Evolutionary conservation across 2,329 filamentous ascomycete species (phyloP).

Genomic region (Leptographium flavum): DNA sequence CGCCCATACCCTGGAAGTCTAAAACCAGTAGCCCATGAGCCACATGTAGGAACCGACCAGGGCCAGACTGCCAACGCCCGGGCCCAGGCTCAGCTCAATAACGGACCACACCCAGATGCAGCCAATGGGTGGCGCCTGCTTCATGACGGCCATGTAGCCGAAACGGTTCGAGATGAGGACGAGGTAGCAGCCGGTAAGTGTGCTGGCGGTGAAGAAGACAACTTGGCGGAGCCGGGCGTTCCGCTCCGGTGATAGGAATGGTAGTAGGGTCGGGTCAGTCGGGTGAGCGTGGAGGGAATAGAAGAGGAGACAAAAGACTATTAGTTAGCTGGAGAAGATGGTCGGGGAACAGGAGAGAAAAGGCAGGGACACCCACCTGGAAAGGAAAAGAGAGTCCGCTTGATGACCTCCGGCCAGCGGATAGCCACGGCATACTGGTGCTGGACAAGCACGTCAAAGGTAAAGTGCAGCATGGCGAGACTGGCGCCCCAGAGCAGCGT

Average conservation of each 20-base stretch:
- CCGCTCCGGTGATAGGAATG: constrained; percentile 29
- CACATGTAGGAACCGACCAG: constrained; percentile 30
- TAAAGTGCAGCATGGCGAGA: constrained; percentile 60
- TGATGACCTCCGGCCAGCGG: constrained; percentile 39
- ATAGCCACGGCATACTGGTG: constrained; percentile 61
- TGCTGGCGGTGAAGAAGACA: constrained; percentile 49
- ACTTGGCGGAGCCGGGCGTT: constrained; percentile 37
- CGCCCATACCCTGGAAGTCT: neutral
- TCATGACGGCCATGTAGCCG: constrained; percentile 81
- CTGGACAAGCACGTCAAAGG: constrained; percentile 65
- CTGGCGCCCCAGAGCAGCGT: constrained; percentile 44
- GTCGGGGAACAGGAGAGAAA: constrained; percentile 7
- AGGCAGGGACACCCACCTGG: constrained; percentile 21
- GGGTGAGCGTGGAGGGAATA: constrained; percentile 41
- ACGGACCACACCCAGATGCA: constrained; percentile 91
- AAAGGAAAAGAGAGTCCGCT: constrained; percentile 37
- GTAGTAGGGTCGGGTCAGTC: constrained; percentile 32
- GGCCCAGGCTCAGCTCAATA: constrained; percentile 63
- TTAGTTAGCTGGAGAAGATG: neutral
- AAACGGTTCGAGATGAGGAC: constrained; percentile 68
- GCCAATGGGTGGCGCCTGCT: constrained; percentile 74
- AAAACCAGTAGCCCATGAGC: constrained; percentile 29
- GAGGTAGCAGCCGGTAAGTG: constrained; percentile 59
- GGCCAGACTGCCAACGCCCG: constrained; percentile 43
- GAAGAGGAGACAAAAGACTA: constrained; percentile 41